Conservation (phyloP, 495 filamentous ascomycete species). For the Cenococcum geophilum region DNA sequence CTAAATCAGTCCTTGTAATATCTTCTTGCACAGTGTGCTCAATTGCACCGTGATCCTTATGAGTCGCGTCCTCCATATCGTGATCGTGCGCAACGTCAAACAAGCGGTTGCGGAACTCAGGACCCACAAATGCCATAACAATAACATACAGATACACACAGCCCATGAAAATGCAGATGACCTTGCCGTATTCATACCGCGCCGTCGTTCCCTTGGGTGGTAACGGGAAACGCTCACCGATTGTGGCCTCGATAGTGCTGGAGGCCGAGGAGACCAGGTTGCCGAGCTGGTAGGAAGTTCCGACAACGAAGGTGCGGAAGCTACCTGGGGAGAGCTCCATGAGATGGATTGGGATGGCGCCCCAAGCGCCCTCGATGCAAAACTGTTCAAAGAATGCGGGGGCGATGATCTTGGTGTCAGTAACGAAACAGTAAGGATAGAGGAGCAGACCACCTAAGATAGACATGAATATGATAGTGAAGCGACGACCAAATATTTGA, state of each 20-base stretch:
- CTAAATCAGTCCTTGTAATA: neutral
- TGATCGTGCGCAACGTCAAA: slow-evolving; percentile 63
- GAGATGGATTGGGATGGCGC: slow-evolving; percentile 55
- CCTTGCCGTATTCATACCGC: slow-evolving; percentile 78
- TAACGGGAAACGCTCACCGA: slow-evolving; percentile 75
- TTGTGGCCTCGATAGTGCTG: slow-evolving; percentile 76
- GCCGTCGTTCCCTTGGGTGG: slow-evolving; percentile 43
- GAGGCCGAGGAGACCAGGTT: slow-evolving; percentile 76
- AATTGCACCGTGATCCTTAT: neutral
- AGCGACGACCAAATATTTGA: slow-evolving; percentile 76
- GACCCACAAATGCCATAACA: slow-evolving; percentile 66
- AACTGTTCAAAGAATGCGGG: slow-evolving; percentile 91
- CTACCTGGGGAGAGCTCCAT: slow-evolving; percentile 80
- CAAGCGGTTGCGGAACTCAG: slow-evolving; percentile 60
- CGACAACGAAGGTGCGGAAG: slow-evolving; percentile 79
- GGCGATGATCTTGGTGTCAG: slow-evolving; percentile 57
- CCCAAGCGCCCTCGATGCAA: slow-evolving; percentile 57
- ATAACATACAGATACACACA: slow-evolving; percentile 84
- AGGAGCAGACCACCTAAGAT: slow-evolving; percentile 71
- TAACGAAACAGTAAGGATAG: slow-evolving; percentile 75
- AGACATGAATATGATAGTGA: slow-evolving; percentile 71
- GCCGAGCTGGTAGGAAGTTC: slow-evolving; percentile 77
- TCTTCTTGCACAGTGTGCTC: neutral
- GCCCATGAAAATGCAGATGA: slow-evolving; percentile 90
- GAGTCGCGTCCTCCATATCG: slow-evolving; percentile 52